Percentiles rank a stretch among this genome's conserved stretches.
Conservation (phyloP, 2,329 filamentous ascomycete species). For the Cladophialophora yegresii region DNA sequence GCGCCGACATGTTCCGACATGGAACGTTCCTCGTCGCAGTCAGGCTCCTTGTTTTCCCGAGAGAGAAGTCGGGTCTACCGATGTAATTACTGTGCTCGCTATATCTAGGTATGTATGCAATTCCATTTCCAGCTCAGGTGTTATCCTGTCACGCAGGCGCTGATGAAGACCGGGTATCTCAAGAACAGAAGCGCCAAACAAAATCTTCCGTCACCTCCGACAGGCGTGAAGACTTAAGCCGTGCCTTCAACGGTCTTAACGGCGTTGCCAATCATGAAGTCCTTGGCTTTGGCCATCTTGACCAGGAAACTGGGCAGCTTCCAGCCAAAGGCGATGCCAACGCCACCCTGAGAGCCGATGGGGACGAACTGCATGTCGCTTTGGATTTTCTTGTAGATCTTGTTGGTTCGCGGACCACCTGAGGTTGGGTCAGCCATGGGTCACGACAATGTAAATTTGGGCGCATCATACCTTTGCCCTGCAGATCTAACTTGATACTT, state of each 20-base stretch:
- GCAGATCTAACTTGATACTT: conserved; percentile 35
- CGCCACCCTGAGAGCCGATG: conserved; percentile 44
- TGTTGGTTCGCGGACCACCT: conserved; percentile 37
- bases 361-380: conserved; percentile 45
- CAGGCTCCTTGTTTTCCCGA: not conserved
- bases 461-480: conserved; percentile 32
- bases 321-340: conserved; percentile 44
- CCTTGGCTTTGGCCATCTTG: conserved; percentile 43
- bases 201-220: conserved; percentile 1
- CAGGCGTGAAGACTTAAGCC: conserved; percentile 23
- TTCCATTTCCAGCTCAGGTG: conserved; percentile 7
- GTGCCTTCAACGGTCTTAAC: conserved; percentile 35
- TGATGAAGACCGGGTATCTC: conserved; percentile 30
- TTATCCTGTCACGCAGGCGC: conserved; percentile 7
- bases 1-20: not conserved
- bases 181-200: conserved; percentile 19
- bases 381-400: conserved; percentile 40
- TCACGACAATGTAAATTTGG: not conserved
- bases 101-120: conserved; percentile 13
- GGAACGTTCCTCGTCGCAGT: not conserved
- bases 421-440: conserved; percentile 18
- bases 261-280: conserved; percentile 42
- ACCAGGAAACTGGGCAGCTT: conserved; percentile 44
- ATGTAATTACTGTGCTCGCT: not conserved
- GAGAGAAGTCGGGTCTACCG: not conserved